These are phyloP conservation scores for Ophiocordyceps polyrhachis-furcata DNA, from an alignment of 2,329 filamentous ascomycete genomes.

Conservation along the genomic window DNA sequence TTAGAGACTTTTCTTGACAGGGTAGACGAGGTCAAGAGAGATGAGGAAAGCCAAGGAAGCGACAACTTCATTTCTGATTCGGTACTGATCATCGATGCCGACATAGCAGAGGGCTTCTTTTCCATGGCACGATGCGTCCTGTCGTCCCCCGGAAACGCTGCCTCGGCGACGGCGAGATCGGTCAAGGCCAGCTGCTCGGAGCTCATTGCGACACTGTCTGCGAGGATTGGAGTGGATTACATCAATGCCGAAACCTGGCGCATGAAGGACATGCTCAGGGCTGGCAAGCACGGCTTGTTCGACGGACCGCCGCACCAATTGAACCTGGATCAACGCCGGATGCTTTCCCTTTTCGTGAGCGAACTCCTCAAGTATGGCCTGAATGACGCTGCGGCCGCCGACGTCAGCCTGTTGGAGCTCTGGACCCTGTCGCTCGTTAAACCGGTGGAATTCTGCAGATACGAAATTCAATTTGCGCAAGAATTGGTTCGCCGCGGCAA, in stretches of 20 bases:
- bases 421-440: slow-evolving; percentile 34
- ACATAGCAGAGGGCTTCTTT: slow-evolving; percentile 27
- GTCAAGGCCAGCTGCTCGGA: slow-evolving; percentile 20
- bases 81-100: slow-evolving; percentile 25
- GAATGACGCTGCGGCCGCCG: slow-evolving; percentile 26
- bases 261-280: slow-evolving; percentile 25
- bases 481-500: slow-evolving; percentile 22
- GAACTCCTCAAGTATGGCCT: slow-evolving; percentile 27
- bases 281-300: slow-evolving; percentile 31
- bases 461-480: slow-evolving; percentile 30
- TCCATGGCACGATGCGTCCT: slow-evolving; percentile 24
- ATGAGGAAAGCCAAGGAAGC: slow-evolving; percentile 18
- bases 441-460: slow-evolving; percentile 24
- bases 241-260: slow-evolving; percentile 24
- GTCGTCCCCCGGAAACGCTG: slow-evolving; percentile 5
- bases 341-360: slow-evolving; percentile 31
- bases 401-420: slow-evolving; percentile 27
- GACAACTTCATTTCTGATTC: slow-evolving; percentile 20
- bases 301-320: slow-evolving; percentile 20
- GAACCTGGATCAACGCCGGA: slow-evolving; percentile 21
- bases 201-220: slow-evolving; percentile 24
- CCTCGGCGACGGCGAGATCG: slow-evolving; percentile 3
- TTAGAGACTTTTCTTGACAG: slow-evolving; percentile 26
- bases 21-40: slow-evolving; percentile 22
- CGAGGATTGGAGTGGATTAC: slow-evolving; percentile 25